Percentiles rank a stretch among this genome's conserved stretches.
Conservation (phyloP, 148 eudicot species). For the Amaranthus cruentus region DNA sequence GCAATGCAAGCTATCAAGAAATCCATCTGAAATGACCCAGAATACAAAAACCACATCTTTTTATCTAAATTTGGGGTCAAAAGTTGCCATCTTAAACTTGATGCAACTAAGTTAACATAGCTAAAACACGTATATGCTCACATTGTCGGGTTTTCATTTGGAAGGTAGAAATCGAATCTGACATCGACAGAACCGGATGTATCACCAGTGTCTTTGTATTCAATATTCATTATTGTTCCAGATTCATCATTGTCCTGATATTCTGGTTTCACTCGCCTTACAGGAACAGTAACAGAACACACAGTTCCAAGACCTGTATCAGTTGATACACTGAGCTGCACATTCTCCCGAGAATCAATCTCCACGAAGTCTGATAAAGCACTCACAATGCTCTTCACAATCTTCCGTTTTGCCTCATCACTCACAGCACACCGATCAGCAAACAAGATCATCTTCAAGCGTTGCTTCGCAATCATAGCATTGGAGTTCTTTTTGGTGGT, state of each 20-base stretch:
- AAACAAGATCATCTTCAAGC: conserved; percentile 90
- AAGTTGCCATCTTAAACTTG: background rate
- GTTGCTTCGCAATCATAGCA: conserved; percentile 88
- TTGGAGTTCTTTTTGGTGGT: conserved; percentile 47
- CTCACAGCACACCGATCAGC: conserved; percentile 95
- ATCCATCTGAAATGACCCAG: background rate
- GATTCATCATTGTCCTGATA: conserved; percentile 57
- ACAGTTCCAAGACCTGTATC: conserved; percentile 79
- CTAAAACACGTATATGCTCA: background rate
- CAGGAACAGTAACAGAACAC: conserved; percentile 94
- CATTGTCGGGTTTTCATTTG: conserved; percentile 42
- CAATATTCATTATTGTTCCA: conserved; percentile 68
- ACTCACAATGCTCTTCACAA: conserved; percentile 72
- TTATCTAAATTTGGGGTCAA: conserved; percentile 4
- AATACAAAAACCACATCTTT: background rate
- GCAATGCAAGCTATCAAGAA: background rate
- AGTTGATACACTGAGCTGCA: conserved; percentile 74
- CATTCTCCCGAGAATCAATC: conserved; percentile 89
- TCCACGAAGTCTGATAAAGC: conserved; percentile 87
- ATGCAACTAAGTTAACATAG: conserved; percentile 1
- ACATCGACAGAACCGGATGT: conserved; percentile 88
- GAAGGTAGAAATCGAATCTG: conserved; percentile 83
- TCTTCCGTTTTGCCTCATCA: conserved; percentile 87
- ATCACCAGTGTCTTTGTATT: conserved; percentile 85
- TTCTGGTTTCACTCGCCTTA: conserved; percentile 78